phyloP scores from a whole-genome alignment of 139 green algal genomes.

The Trebouxia sp. region DNA sequence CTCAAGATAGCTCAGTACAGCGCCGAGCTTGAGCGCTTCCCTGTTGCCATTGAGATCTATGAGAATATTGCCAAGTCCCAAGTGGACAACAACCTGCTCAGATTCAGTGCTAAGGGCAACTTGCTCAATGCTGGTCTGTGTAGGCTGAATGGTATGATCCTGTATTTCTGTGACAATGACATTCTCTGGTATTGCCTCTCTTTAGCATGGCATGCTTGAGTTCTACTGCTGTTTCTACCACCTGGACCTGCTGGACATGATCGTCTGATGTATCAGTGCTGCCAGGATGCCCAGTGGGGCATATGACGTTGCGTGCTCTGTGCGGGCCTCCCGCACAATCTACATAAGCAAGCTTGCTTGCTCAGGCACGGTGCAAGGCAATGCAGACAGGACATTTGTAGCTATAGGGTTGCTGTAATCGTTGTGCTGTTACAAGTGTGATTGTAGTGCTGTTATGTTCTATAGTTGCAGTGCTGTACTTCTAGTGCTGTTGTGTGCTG shows the following conservation, averaged over 20 bases:
- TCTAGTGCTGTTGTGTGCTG: too few relatives aligned
- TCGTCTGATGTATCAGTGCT: too few relatives aligned
- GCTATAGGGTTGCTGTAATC: too few relatives aligned
- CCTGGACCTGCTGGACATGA: not conserved
- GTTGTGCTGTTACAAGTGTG: too few relatives aligned
- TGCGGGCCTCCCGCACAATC: not conserved
- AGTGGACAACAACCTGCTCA: constrained; percentile 96
- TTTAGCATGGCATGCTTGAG: too few relatives aligned
- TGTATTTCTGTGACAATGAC: too few relatives aligned
- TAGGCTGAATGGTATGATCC: constrained; percentile 52
- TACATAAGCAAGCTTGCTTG: not conserved
- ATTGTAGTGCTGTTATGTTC: too few relatives aligned
- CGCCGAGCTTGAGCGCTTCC: constrained; percentile 72
- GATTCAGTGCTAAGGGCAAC: constrained; percentile 91
- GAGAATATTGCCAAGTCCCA: constrained; percentile 70
- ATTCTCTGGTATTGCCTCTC: too few relatives aligned
- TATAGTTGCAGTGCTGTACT: too few relatives aligned
- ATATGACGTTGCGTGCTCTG: too few relatives aligned
- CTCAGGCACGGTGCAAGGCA: not conserved
- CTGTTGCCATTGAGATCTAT: constrained; percentile 67
- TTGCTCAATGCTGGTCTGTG: constrained; percentile 94
- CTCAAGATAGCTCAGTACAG: constrained; percentile 78
- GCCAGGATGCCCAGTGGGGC: too few relatives aligned
- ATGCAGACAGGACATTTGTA: too few relatives aligned
- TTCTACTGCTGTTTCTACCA: not conserved